A percentile compares a stretch with the other conserved stretches of the same genome.
These are phyloP conservation scores for Bruguiera sexangula DNA, from an alignment of 345 rosid genomes.

Conservation along the genomic window DNA sequence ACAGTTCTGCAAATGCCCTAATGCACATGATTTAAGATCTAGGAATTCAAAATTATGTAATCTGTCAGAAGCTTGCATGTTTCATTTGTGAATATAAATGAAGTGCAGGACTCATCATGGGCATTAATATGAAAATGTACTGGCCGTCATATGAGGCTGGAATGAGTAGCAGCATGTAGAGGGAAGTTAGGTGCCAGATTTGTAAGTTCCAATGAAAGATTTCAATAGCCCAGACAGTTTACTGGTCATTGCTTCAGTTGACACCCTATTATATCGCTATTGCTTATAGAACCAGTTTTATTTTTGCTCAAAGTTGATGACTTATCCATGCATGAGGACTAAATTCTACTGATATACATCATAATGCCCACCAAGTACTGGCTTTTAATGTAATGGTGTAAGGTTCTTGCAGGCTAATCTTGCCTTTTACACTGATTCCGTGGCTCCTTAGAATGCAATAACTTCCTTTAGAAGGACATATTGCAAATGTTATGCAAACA, in stretches of 20 bases:
- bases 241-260: background rate
- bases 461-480: no score
- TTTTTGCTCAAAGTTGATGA: no score
- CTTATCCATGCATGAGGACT: background rate
- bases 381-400: conserved; percentile 1
- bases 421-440: no score
- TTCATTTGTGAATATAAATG: background rate
- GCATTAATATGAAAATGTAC: background rate
- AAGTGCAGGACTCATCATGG: conserved; percentile 1
- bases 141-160: background rate
- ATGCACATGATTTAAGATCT: background rate
- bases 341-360: background rate
- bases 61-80: background rate
- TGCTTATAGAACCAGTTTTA: background rate
- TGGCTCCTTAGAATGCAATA: no score
- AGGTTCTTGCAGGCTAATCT: no score
- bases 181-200: conserved; percentile 2
- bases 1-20: background rate
- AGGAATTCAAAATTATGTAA: background rate
- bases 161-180: background rate
- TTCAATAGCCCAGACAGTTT: conserved; percentile 1
- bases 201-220: background rate
- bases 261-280: background rate
- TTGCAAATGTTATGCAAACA: no score
- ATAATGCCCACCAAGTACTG: background rate